Evolutionary conservation across 345 rosid species (phyloP).

Genomic region (Eucalyptus tenuipes): DNA sequence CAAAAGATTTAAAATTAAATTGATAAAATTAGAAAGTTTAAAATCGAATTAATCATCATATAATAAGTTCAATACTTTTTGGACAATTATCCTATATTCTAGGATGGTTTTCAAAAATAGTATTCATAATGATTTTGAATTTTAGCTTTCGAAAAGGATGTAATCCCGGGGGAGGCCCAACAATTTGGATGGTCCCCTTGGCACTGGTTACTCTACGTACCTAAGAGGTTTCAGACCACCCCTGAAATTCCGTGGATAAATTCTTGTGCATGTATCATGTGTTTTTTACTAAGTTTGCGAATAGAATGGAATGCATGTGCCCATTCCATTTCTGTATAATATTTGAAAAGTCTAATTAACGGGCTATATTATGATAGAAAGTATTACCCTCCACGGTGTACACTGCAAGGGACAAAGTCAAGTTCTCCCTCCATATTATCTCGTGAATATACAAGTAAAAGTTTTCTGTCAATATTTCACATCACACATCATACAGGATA

Average conservation of each 20-base stretch:
- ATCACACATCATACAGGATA: neutral
- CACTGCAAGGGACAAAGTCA: neutral
- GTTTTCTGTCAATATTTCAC: neutral
- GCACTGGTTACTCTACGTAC: neutral
- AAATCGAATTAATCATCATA: neutral
- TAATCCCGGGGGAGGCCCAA: neutral
- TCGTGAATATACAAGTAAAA: neutral
- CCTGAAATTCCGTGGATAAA: neutral
- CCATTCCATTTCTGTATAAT: neutral
- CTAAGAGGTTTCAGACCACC: neutral
- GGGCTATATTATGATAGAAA: neutral
- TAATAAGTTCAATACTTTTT: neutral
- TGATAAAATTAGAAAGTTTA: neutral
- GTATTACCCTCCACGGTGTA: neutral
- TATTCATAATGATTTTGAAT: neutral
- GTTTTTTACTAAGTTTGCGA: neutral
- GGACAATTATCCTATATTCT: neutral
- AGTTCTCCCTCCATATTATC: neutral
- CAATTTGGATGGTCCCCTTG: neutral
- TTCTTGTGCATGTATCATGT: neutral
- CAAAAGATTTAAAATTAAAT: neutral
- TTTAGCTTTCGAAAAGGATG: neutral
- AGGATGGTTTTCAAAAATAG: neutral
- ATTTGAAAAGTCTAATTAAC: neutral
- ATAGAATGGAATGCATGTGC: neutral